These are phyloP conservation scores for Acrodontium crateriforme DNA, from an alignment of 2,329 filamentous ascomycete genomes.

Conservation along the genomic window DNA sequence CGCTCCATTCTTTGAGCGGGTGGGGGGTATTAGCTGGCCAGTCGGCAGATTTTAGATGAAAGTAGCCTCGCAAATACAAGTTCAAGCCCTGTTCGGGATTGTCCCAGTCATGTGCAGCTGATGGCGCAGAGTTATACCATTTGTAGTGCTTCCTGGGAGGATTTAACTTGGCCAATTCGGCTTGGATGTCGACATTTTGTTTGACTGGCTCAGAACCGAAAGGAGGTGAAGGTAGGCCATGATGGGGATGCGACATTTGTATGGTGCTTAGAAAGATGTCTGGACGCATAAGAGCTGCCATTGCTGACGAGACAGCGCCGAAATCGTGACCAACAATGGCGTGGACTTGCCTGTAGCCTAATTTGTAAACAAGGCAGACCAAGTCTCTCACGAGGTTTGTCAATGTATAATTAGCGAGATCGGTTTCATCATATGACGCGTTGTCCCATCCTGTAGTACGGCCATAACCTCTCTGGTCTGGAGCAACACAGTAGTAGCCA, in stretches of 20 bases:
- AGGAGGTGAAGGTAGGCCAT: slow-evolving; percentile 36
- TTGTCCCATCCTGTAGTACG: slow-evolving; percentile 49
- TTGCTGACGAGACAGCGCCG: slow-evolving; percentile 46
- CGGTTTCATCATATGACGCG: slow-evolving; percentile 36
- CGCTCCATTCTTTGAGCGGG: slow-evolving; percentile 42
- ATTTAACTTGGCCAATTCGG: slow-evolving; percentile 38
- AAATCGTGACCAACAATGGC: slow-evolving; percentile 56
- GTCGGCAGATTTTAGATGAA: slow-evolving; percentile 52
- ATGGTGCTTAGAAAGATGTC: slow-evolving; percentile 50
- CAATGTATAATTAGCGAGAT: slow-evolving; percentile 43
- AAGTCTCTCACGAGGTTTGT: slow-evolving; percentile 49
- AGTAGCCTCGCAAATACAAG: slow-evolving; percentile 51
- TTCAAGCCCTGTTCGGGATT: slow-evolving; percentile 39
- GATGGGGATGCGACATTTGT: slow-evolving; percentile 53
- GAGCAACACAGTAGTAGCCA: slow-evolving; percentile 53
- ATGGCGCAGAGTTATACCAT: slow-evolving; percentile 45
- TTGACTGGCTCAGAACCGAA: slow-evolving; percentile 30
- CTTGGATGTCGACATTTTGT: slow-evolving; percentile 35
- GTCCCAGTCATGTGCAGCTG: slow-evolving; percentile 36
- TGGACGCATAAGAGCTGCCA: slow-evolving; percentile 47
- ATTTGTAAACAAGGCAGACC: slow-evolving; percentile 44
- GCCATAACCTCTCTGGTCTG: slow-evolving; percentile 55
- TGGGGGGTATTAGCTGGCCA: slow-evolving; percentile 42
- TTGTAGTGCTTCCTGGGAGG: slow-evolving; percentile 57
- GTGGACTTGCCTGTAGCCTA: slow-evolving; percentile 44